These are phyloP conservation scores for Tolypocladium capitatum DNA, from an alignment of 2,329 filamentous ascomycete genomes.

Conservation along the genomic window DNA sequence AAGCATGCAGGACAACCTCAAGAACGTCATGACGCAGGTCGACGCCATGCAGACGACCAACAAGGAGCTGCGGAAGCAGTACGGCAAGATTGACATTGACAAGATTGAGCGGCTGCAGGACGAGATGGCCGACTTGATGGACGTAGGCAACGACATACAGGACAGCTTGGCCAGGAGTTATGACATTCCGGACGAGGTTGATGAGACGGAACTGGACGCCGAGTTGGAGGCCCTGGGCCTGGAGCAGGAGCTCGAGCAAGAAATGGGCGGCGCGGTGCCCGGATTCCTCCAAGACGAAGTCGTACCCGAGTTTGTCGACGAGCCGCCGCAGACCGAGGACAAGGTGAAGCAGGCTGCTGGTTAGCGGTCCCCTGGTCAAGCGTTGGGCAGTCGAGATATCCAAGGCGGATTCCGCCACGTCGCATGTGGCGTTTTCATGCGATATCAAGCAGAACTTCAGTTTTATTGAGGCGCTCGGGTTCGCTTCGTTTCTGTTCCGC, in stretches of 20 bases:
- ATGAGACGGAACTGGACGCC: slow-evolving; percentile 90
- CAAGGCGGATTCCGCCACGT: background rate
- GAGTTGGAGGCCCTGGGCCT: slow-evolving; percentile 90
- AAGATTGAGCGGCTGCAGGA: slow-evolving; percentile 97
- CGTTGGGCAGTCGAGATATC: background rate
- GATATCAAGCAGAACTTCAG: background rate
- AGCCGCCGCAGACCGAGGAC: slow-evolving; percentile 57
- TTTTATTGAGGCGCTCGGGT: background rate
- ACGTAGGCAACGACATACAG: slow-evolving; percentile 96
- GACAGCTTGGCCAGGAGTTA: slow-evolving; percentile 85
- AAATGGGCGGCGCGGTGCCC: slow-evolving; percentile 54
- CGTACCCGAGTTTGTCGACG: slow-evolving; percentile 80
- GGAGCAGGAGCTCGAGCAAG: slow-evolving; percentile 77
- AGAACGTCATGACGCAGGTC: slow-evolving; percentile 96
- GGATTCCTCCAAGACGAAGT: slow-evolving; percentile 85
- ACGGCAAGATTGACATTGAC: slow-evolving; percentile 93
- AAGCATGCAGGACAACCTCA: slow-evolving; percentile 97
- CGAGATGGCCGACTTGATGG: slow-evolving; percentile 97
- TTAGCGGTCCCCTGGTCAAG: slow-evolving; percentile 12
- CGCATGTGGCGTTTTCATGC: background rate
- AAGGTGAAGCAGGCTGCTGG: slow-evolving; percentile 75
- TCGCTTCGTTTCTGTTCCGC: background rate
- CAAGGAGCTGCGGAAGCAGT: slow-evolving; percentile 83
- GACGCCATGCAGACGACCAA: slow-evolving; percentile 96
- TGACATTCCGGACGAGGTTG: slow-evolving; percentile 91